Evolutionary conservation across 73 alveolate genomes (phyloP).

Genomic region (Uronychia binucleata): DNA sequence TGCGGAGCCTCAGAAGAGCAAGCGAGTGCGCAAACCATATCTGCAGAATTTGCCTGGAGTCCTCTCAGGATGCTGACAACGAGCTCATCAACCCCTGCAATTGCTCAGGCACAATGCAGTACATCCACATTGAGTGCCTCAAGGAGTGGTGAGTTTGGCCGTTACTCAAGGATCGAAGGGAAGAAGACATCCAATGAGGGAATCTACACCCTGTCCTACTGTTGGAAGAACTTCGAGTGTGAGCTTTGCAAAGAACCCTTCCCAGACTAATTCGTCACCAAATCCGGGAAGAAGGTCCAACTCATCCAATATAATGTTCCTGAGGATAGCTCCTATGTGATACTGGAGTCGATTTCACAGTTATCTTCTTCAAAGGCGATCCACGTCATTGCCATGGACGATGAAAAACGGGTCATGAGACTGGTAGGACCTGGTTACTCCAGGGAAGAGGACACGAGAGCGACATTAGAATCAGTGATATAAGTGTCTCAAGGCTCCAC

Average conservation of each 20-base stretch:
- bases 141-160: constrained; percentile 69
- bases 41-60: constrained; percentile 85
- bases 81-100: constrained; percentile 86
- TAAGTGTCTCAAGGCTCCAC: constrained; percentile 77
- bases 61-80: constrained; percentile 64
- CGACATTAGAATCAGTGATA: constrained; percentile 73
- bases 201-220: not conserved
- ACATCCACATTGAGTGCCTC: constrained; percentile 86
- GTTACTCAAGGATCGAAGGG: constrained; percentile 1
- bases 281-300: not conserved
- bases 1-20: not conserved
- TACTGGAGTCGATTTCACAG: not conserved
- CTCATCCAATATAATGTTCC: not conserved
- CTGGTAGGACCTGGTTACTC: not conserved
- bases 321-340: not conserved
- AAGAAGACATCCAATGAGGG: not conserved
- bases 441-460: constrained; percentile 81
- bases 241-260: not conserved
- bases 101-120: constrained; percentile 89
- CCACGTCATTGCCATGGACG: not conserved
- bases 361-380: not conserved
- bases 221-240: not conserved
- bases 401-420: not conserved
- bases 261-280: not conserved
- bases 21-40: constrained; percentile 21